Conservation (phyloP, 164 flowering plant species). For the Liquidambar formosana region DNA sequence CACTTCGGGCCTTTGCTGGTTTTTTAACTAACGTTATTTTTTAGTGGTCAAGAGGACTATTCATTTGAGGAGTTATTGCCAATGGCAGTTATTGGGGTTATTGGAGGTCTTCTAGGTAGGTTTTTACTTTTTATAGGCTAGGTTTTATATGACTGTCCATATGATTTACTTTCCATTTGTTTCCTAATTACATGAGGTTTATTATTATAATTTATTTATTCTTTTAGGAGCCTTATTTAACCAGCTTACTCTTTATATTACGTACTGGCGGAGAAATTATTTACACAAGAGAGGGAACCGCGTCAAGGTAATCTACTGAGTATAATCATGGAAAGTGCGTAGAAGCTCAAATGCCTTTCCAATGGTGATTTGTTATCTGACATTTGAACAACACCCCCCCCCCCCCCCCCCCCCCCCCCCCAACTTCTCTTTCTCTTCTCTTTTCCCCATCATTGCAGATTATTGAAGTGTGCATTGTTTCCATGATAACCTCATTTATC, state of each 20-base stretch:
- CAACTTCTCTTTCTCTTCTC: too few species aligned
- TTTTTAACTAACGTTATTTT: constrained; percentile 13
- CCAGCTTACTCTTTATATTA: constrained; percentile 81
- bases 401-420: background rate
- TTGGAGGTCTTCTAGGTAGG: constrained; percentile 96
- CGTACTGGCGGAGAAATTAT: constrained; percentile 83
- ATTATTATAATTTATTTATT: background rate
- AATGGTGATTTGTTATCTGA: background rate
- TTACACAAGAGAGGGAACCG: constrained; percentile 88
- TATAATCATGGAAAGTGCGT: background rate
- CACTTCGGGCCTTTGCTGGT: background rate
- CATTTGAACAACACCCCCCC: background rate
- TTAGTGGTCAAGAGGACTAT: constrained; percentile 96
- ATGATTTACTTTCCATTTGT: background rate
- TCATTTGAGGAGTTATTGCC: constrained; percentile 91
- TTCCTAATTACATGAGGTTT: background rate
- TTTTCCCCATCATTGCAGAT: constrained; percentile 46
- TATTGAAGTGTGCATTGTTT: constrained; percentile 84
- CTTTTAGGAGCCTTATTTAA: constrained; percentile 89
- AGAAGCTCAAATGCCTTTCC: background rate
- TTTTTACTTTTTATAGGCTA: constrained; percentile 6
- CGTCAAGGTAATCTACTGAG: constrained; percentile 58
- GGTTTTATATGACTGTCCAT: background rate
- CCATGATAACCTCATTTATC: constrained; percentile 74
- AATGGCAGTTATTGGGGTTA: constrained; percentile 96